These are phyloP conservation scores for Fusarium sterilihyphosum DNA, from an alignment of 2,329 filamentous ascomycete species.

Conservation along the genomic window DNA sequence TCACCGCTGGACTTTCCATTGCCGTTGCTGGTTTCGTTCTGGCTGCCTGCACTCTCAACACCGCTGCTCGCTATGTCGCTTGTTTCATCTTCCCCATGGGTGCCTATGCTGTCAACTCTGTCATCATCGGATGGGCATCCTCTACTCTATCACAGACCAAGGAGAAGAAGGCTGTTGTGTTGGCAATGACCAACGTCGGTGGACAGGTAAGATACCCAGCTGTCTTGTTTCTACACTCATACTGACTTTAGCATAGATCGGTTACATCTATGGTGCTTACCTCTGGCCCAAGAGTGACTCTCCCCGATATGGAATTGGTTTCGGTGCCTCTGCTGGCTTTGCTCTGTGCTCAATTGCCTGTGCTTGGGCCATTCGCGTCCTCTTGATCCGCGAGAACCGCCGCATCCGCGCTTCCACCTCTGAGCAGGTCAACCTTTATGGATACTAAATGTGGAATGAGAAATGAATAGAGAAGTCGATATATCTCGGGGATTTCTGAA, in stretches of 20 bases:
- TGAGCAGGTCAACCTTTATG: slow-evolving; percentile 51
- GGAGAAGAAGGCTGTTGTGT: slow-evolving; percentile 59
- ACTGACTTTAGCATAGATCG: slow-evolving; percentile 41
- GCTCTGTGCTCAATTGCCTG: slow-evolving; percentile 49
- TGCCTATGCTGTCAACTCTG: slow-evolving; percentile 57
- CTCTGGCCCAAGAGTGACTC: slow-evolving; percentile 58
- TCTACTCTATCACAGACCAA: slow-evolving; percentile 58
- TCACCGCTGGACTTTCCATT: slow-evolving; percentile 54
- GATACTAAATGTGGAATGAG: slow-evolving; percentile 41
- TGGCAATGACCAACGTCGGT: slow-evolving; percentile 60
- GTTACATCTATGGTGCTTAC: slow-evolving; percentile 62
- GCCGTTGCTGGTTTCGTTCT: slow-evolving; percentile 56
- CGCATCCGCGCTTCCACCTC: slow-evolving; percentile 48
- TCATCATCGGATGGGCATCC: slow-evolving; percentile 59
- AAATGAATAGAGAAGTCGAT: not conserved
- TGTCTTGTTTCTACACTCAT: accelerated
- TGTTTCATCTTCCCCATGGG: slow-evolving; percentile 56
- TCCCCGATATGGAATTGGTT: slow-evolving; percentile 57
- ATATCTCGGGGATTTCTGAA: not conserved
- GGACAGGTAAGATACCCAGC: slow-evolving; percentile 42
- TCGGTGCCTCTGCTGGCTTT: slow-evolving; percentile 57
- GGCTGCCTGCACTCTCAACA: slow-evolving; percentile 51
- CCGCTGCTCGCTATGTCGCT: slow-evolving; percentile 52
- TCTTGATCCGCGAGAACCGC: slow-evolving; percentile 55
- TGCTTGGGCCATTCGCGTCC: slow-evolving; percentile 55